Conservation (phyloP, 2,329 filamentous ascomycete species). For the Xylariaceae sp. region DNA sequence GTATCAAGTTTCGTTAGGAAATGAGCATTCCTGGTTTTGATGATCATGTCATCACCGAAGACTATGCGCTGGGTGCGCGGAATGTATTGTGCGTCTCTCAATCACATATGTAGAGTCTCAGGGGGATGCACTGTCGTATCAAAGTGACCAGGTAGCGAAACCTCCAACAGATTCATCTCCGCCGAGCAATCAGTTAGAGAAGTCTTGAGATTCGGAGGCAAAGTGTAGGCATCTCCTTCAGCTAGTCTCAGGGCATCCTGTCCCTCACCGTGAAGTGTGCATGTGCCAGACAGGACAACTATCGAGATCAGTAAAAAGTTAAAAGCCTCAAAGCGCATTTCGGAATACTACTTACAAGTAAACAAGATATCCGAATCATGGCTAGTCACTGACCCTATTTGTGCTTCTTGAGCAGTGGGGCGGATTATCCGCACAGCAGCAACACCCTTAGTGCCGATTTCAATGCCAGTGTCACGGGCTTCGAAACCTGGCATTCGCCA, state of each 20-base stretch:
- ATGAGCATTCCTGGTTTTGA: too few relatives aligned
- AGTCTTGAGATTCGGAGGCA: slow-evolving; percentile 14
- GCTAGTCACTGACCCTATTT: slow-evolving; percentile 7
- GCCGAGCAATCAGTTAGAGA: slow-evolving; percentile 9
- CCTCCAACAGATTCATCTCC: slow-evolving; percentile 18
- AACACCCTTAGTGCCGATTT: slow-evolving; percentile 15
- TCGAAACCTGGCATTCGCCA: slow-evolving; percentile 19
- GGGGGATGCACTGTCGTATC: slow-evolving; percentile 10
- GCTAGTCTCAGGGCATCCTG: slow-evolving; percentile 10
- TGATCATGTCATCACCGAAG: too few relatives aligned
- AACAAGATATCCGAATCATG: slow-evolving; percentile 21
- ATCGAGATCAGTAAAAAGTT: too few relatives aligned
- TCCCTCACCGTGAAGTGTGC: slow-evolving; percentile 14
- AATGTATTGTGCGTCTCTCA: too few relatives aligned
- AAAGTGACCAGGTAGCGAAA: slow-evolving; percentile 15
- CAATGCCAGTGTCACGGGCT: slow-evolving; percentile 17
- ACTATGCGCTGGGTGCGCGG: too few relatives aligned
- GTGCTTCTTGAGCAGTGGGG: slow-evolving; percentile 3
- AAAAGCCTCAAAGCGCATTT: too few relatives aligned
- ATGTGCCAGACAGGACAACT: slow-evolving; percentile 18
- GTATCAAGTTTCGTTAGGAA: too few relatives aligned
- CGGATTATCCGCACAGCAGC: slow-evolving; percentile 16
- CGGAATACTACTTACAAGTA: slow-evolving; percentile 14
- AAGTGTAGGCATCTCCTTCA: slow-evolving; percentile 17
- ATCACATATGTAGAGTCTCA: slow-evolving; percentile 1